phyloP scores from a whole-genome alignment of 176 grass and related monocot species.

The Carex cristatella region DNA sequence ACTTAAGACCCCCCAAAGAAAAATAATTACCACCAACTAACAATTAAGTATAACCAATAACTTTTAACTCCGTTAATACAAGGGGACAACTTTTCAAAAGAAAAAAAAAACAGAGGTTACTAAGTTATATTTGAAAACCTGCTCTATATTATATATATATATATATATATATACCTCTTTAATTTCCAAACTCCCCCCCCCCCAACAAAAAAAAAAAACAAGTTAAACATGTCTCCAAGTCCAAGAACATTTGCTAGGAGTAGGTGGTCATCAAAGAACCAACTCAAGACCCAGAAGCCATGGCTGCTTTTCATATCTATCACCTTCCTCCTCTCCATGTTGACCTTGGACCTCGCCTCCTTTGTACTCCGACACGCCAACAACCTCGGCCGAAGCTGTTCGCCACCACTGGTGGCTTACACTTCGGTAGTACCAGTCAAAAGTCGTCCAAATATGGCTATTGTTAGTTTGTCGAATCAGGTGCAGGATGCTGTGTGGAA shows the following conservation, averaged over 20 bases:
- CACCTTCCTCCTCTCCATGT: not conserved
- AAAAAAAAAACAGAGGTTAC: no score
- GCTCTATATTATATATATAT: not conserved
- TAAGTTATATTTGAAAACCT: no score
- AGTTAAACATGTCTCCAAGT: conserved; percentile 1
- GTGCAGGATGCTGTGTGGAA: conserved; percentile 7
- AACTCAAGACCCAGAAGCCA: not conserved
- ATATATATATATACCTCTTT: not conserved
- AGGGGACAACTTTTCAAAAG: no score
- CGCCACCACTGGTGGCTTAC: not conserved
- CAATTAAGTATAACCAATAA: no score
- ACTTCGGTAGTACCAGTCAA: not conserved
- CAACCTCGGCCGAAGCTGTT: conserved; percentile 26
- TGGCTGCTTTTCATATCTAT: conserved; percentile 1
- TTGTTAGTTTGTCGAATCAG: conserved; percentile 29
- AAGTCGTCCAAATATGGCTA: conserved; percentile 16
- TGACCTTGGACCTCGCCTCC: not conserved
- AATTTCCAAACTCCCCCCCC: not conserved
- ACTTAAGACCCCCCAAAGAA: no score
- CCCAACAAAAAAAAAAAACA: not conserved
- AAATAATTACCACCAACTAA: no score
- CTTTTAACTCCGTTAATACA: no score
- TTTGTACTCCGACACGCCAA: conserved; percentile 25
- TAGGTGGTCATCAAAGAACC: not conserved
- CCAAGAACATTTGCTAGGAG: not conserved